A percentile compares a stretch with the other conserved stretches of the same genome.
These are phyloP conservation scores for Stygiomarasmius scandens DNA, from an alignment of 1,284 basidiomycete species.

Conservation along the genomic window DNA sequence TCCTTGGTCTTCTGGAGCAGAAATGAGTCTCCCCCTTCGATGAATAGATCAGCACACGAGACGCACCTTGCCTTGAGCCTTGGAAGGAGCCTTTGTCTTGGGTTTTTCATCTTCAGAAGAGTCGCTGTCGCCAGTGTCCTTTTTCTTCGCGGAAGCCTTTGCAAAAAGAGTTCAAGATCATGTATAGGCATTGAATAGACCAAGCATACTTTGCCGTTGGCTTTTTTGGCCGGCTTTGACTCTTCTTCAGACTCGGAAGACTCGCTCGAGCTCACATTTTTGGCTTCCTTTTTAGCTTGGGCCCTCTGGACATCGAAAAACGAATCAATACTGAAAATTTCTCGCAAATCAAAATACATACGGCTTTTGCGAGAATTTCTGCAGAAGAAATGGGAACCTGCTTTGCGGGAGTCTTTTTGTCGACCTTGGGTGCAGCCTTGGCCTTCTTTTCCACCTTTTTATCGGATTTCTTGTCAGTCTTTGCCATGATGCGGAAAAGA, in stretches of 20 bases:
- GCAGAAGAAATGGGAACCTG: constrained; percentile 6
- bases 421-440: background rate
- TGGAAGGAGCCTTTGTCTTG: constrained; percentile 8
- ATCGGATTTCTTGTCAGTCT: constrained; percentile 44
- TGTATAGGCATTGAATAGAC: background rate
- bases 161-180: background rate
- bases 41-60: background rate
- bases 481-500: constrained; percentile 41
- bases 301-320: background rate
- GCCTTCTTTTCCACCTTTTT: constrained; percentile 23
- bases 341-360: background rate
- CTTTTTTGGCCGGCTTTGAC: constrained; percentile 1
- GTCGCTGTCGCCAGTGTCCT: background rate
- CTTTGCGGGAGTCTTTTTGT: background rate
- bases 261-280: background rate
- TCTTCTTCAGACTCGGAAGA: constrained; percentile 6
- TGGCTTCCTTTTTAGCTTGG: constrained; percentile 2
- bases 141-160: background rate
- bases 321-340: background rate
- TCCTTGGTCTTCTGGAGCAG: constrained; percentile 5
- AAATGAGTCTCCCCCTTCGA: background rate
- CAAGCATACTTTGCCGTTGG: background rate
- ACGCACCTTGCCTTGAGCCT: constrained; percentile 13
- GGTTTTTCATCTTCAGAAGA: constrained; percentile 6
- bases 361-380: constrained; percentile 10